phyloP scores from a whole-genome alignment of 192 early-diverging fungal species.

The Gamsiella multidivaricata region DNA sequence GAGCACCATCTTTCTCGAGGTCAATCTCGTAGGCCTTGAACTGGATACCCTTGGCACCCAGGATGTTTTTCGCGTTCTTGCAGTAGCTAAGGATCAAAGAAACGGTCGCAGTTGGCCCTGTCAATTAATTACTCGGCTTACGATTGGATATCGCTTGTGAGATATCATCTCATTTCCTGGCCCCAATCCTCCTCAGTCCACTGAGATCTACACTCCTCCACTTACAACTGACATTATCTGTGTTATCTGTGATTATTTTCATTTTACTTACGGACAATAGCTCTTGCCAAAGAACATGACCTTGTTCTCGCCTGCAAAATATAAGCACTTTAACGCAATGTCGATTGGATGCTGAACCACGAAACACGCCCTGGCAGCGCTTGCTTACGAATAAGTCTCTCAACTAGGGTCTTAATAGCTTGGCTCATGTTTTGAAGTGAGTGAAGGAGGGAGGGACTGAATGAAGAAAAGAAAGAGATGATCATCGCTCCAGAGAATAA shows the following conservation, averaged over 20 bases:
- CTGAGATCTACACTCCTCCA: neutral
- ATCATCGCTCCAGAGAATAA: too few relatives aligned
- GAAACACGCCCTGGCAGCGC: too few relatives aligned
- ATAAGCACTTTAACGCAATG: neutral
- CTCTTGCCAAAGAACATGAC: constrained; percentile 56
- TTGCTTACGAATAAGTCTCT: constrained; percentile 44
- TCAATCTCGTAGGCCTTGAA: constrained; percentile 65
- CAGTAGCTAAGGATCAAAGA: constrained; percentile 14
- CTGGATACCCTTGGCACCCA: constrained; percentile 51
- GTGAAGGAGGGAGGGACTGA: neutral
- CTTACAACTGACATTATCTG: neutral
- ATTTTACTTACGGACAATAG: constrained; percentile 45
- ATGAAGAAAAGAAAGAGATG: constrained; percentile 6
- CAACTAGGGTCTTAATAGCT: constrained; percentile 29
- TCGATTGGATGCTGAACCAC: too few relatives aligned
- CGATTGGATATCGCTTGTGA: too few relatives aligned
- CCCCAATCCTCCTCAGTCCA: too few relatives aligned
- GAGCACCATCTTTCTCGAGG: constrained; percentile 56
- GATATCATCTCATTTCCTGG: too few relatives aligned
- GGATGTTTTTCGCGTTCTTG: constrained; percentile 54
- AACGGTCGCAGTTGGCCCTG: neutral
- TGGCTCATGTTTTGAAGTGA: constrained; percentile 16
- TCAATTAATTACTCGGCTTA: neutral
- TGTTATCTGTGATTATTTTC: neutral
- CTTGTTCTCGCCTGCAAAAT: constrained; percentile 43